Evolutionary conservation across 2,329 filamentous ascomycete species (phyloP).

Genomic region (Ceratocystis alfenasii): DNA sequence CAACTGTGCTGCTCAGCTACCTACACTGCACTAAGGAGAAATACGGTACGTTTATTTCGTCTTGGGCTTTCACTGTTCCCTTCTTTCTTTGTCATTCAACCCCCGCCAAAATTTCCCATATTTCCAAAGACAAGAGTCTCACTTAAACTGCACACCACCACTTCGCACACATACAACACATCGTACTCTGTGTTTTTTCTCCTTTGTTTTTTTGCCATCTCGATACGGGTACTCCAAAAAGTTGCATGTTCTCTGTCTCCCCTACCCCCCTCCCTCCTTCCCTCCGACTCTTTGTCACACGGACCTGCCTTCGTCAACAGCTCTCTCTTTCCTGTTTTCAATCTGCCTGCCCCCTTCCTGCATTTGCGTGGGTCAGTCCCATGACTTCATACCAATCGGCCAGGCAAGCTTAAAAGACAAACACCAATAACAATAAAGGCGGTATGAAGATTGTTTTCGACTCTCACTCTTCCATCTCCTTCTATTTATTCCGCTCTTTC

Average conservation of each 20-base stretch:
- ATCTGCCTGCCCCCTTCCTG: background rate
- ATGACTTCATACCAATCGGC: background rate
- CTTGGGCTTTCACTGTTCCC: background rate
- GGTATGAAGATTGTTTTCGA: background rate
- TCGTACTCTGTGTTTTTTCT: background rate
- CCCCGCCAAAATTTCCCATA: background rate
- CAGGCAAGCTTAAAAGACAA: background rate
- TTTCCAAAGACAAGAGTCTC: constrained; percentile 15
- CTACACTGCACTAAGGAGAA: background rate
- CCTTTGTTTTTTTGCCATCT: background rate
- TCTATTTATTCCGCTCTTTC: background rate
- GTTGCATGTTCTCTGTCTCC: constrained; percentile 17
- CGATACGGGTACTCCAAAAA: background rate
- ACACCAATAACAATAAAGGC: background rate
- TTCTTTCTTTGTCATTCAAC: background rate
- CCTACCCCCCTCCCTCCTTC: constrained; percentile 25
- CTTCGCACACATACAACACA: background rate
- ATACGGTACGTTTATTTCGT: background rate
- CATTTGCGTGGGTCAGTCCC: background rate
- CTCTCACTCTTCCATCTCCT: background rate
- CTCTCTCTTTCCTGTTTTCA: too few relatives aligned
- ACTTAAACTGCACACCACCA: constrained; percentile 12
- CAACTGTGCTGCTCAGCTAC: background rate
- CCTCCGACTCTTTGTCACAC: constrained; percentile 24
- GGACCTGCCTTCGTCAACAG: background rate